phyloP scores from a whole-genome alignment of 225 moss, liverwort and hornwort genomes.

The Sphagnum contortum region DNA sequence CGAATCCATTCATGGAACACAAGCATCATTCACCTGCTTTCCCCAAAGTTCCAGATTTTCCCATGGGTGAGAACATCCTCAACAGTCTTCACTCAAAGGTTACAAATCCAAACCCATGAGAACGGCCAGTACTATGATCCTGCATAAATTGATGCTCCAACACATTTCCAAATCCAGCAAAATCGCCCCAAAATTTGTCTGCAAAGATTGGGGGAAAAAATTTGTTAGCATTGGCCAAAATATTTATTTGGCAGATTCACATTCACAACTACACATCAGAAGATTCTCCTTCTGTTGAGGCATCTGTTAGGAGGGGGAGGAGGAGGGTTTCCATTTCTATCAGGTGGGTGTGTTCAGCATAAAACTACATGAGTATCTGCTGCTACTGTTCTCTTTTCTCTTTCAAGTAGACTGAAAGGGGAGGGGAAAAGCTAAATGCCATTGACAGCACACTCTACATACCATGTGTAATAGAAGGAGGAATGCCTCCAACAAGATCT shows the following conservation, averaged over 20 bases:
- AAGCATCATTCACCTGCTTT: constrained; percentile 56
- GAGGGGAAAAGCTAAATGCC: constrained; percentile 38
- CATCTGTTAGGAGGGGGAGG: no score
- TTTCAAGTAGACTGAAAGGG: constrained; percentile 40
- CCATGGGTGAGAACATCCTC: constrained; percentile 97
- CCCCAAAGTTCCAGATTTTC: constrained; percentile 96
- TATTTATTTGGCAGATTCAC: no score
- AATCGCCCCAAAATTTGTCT: constrained; percentile 96
- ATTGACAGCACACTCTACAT: constrained; percentile 48
- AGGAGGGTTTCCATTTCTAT: no score
- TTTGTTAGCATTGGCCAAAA: neutral
- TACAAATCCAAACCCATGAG: constrained; percentile 91
- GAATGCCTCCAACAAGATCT: constrained; percentile 99
- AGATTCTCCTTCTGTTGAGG: no score
- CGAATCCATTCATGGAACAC: no score
- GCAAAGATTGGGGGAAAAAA: neutral
- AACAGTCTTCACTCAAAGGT: constrained; percentile 86
- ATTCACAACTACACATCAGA: no score
- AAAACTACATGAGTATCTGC: neutral
- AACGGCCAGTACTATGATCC: constrained; percentile 96
- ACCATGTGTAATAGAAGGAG: constrained; percentile 99
- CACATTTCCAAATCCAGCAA: constrained; percentile 77
- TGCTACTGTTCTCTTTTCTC: constrained; percentile 9
- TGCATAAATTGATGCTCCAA: constrained; percentile 98
- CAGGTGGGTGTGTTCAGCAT: no score